Base-by-base conservation (phyloP, 352 stramenopile genomes). In the Globisporangium canariense region DNA sequence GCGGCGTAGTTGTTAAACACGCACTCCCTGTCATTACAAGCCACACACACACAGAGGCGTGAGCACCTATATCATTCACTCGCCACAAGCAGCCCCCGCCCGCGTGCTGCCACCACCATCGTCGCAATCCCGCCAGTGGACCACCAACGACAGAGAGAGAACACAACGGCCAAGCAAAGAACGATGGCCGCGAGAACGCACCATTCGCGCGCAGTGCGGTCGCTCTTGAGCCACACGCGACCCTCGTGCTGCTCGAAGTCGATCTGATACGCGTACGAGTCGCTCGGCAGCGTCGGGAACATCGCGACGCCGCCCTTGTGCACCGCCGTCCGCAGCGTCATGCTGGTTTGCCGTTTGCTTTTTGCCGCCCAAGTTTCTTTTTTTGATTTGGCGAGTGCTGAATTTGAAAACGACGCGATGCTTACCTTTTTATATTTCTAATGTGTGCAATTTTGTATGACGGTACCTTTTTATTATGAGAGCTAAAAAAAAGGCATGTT, bases 171-270 rank as follows among this genome's bases (percentile, higher is more conserved):
- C 7, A n/a, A n/a, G n/a, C n/a, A n/a, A 46, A n/a, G 40, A 14
- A 46, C 13, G 45, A 14, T 13, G 11, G 20, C 32, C 32, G 32
- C 32, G 25, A 30, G n/a, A 60, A 51, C 56, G 56, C 41, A 62
- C 56, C 56, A 62, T 34, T 62, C 56, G n/a, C 43, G 57, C 43
- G 36, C 57, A 3, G 43, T 63, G 3, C 18, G 14, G 22, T 28
- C 4, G 58, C 58, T 63, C 58, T 63, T 63, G 58, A 63, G 58
- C 58, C 58, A 63, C 30, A 63, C 43, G n/a, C 28, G 16, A 5
- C 58, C 58, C 30, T 56, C 43, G 16, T 20, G 32, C 43, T 63
- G 45, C 30, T 63, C 45, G n/a, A 47, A 63, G 58, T 63, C 45
- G 25, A 63, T 52, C 18, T 28, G 58, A 45, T 46, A 63, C 16